Evolutionary conservation across 768 basidiomycete genomes (phyloP).

Genomic region (Trametes coccinea): DNA sequence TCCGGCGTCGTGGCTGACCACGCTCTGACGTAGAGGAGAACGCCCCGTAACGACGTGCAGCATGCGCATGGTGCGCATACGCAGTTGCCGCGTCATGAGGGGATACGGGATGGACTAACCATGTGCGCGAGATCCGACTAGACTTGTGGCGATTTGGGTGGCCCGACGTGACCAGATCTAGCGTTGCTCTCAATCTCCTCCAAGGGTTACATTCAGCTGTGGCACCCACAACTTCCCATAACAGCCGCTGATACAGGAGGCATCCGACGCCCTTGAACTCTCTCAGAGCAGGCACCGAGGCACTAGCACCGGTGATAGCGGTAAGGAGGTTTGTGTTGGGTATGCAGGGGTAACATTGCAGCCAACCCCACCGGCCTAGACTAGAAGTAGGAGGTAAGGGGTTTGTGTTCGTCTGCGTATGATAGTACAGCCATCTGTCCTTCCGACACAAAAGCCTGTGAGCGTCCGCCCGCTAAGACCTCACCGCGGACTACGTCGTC

Average conservation of each 20-base stretch:
- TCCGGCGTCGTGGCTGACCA: too few relatives aligned
- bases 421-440: slow-evolving; percentile 11
- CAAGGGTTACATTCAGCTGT: background rate
- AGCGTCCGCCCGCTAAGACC: too few relatives aligned
- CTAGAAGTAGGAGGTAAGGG: slow-evolving; percentile 1
- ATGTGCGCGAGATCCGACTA: too few relatives aligned
- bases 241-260: background rate
- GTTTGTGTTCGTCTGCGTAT: slow-evolving; percentile 7
- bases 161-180: too few relatives aligned
- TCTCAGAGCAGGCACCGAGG: background rate
- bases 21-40: background rate
- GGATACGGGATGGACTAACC: too few relatives aligned
- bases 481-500: background rate
- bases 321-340: background rate
- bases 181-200: too few relatives aligned
- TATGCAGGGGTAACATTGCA: slow-evolving; percentile 11
- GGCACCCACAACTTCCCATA: background rate
- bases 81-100: too few relatives aligned
- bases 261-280: background rate
- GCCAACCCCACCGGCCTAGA: background rate
- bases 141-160: too few relatives aligned
- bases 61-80: too few relatives aligned
- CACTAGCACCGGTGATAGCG: background rate
- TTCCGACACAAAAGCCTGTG: background rate
- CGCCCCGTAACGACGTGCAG: background rate